Base-by-base conservation (phyloP, 306 rosid genomes). In the Oxytropis ochrocephala region DNA sequence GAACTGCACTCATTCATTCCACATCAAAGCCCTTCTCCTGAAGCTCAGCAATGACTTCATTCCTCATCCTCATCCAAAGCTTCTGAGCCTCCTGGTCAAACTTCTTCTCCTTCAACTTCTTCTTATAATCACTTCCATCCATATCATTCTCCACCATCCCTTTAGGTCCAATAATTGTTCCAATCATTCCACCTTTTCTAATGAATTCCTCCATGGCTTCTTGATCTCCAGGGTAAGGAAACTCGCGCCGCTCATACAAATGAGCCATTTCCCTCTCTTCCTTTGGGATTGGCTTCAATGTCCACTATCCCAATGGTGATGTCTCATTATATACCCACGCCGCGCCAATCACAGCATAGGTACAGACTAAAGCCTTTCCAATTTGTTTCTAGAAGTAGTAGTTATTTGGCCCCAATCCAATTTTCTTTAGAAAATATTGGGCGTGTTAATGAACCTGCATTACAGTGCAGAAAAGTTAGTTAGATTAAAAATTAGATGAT, bases 261-360 rank as follows among this genome's bases (percentile, higher is more conserved):
- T 94, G 96, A 8, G 92, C 95, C n/a, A 91, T 44, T 77, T 94
- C 99, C 24, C 33, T 69, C 81, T 91, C 97, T 74, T 91, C 99
- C 84, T 91, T 94, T 16, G 99, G 97, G 59, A 64, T 72, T 1
- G 95, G 97, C 85, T 67, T 85, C 78, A 91, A 78, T 2, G 91
- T 88, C 99, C 97, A 94, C 99, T 96, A 94, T 4, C 96, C 99
- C 33, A 94, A 74, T 0, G 99, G 99, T 1, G 97, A 94, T 3
- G 88, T 85, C 82, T 94, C 99, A 30, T 94, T 87, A 88, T 81
- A 94, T 14, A 78, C 5, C 96, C 97, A 94, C 6, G 63, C 89
- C 4, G 54, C 88, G 27, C 97, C 99, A 6, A 80, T 24, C 19
- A 91, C 68, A 7, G 89, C 52, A 38, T 88, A 91, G 0, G 97